Percentiles rank a stretch among this genome's conserved stretches.
phyloP scores from a whole-genome alignment of 2,329 filamentous ascomycete genomes.

The Bipolaris oryzae region DNA sequence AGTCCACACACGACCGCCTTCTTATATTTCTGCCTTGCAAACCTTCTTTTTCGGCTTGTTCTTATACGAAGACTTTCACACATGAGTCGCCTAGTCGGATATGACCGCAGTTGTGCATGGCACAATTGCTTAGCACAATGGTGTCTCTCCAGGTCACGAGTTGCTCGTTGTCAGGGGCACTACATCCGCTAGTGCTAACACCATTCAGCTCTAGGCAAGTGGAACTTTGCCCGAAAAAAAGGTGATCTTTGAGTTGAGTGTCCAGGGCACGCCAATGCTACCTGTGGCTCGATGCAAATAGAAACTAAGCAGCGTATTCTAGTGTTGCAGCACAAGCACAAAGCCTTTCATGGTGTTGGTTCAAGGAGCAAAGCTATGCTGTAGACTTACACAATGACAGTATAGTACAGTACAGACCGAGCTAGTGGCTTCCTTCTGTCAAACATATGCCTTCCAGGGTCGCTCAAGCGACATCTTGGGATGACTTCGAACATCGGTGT shows the following conservation, averaged over 20 bases:
- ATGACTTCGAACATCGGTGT: neutral
- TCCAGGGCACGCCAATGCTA: no score
- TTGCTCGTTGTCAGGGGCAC: neutral
- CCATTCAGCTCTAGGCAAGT: neutral
- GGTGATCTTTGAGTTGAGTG: neutral
- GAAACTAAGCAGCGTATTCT: no score
- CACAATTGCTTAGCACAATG: neutral
- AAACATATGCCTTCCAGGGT: neutral
- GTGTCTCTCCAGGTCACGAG: neutral
- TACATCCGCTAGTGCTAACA: neutral
- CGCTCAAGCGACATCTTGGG: neutral
- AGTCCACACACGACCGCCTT: neutral
- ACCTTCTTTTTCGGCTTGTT: neutral
- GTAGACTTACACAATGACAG: neutral
- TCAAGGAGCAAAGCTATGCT: neutral
- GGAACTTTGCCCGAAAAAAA: neutral
- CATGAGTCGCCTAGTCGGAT: neutral
- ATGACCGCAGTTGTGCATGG: neutral
- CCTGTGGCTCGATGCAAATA: no score
- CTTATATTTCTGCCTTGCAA: neutral
- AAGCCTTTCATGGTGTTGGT: neutral
- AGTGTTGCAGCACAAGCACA: neutral
- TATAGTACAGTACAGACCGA: neutral
- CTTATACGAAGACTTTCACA: neutral
- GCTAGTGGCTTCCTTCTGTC: neutral